Evolutionary conservation across 306 rosid species (phyloP), one percentile per base, ranked within the genome.

Genomic region (Pterocarpus macrocarpus): DNA sequence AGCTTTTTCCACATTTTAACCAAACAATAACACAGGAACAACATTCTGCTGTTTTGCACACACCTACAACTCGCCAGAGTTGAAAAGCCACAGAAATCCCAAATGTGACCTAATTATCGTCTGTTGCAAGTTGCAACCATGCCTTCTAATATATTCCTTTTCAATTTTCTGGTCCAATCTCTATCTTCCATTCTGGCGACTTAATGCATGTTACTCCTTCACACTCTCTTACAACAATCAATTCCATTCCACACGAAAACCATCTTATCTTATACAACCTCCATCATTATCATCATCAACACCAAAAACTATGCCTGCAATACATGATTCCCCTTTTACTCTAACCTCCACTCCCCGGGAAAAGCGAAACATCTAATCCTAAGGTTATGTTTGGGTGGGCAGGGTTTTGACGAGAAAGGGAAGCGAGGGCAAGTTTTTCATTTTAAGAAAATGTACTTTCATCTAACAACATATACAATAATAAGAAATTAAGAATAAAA

Each of bases 21-120:
- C 63, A 57, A 57, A 22, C 28, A 22, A 22, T 22, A 22, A 22
- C 28, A 22, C 28, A 22, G 28, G 28, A 22, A 22, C 28, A 22
- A 22, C 28, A 22, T 22, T 22, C 28, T 22, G 28, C 28, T 22
- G 28, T 32, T 62, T 62, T 11, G 67, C 43, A 32, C 67, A 32
- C 66, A 59, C 3, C 8, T 33, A 61, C 39, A 61, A 1, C 39
- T 11, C 41, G 30, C 8, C 36, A 22, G 8, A 61, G 41, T 62
- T 32, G 14, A 2, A 63, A 35, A 35, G 45, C 22, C 8, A 63
- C 28, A 62, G 41, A 32, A 11, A 1, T 38, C 49, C 49, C 45
- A 64, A 38, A 64, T 15, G 30, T 36, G 30, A 2, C 71, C 50
- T 59, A n/a, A 62, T 61, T 16, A 75, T 43, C 28, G 59, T 75